phyloP scores from a whole-genome alignment of 1,284 basidiomycete species.

The Naganishia sp. region DNA sequence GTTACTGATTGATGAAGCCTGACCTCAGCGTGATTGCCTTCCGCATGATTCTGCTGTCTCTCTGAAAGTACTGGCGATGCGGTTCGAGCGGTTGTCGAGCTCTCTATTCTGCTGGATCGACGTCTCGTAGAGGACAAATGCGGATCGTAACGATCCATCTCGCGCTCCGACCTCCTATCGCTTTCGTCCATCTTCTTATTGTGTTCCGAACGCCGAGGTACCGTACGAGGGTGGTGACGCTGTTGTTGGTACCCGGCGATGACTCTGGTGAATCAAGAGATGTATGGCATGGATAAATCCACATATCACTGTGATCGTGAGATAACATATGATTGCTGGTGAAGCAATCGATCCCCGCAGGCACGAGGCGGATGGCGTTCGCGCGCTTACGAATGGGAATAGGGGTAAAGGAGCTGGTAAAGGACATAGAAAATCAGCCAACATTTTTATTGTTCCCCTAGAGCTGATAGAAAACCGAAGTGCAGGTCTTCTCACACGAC shows the following conservation, averaged over 20 bases:
- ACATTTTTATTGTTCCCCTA: background rate
- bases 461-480: too few relatives aligned
- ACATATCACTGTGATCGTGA: background rate
- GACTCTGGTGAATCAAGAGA: slow-evolving; percentile 5
- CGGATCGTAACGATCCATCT: background rate
- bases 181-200: background rate
- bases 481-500: too few relatives aligned
- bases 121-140: too few relatives aligned
- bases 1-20: background rate
- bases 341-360: background rate
- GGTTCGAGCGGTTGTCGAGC: too few relatives aligned
- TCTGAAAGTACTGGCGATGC: too few relatives aligned
- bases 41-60: background rate
- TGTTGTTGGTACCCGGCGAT: background rate
- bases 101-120: too few relatives aligned
- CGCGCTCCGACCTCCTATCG: background rate
- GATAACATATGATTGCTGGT: background rate
- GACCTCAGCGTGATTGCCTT: background rate
- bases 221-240: background rate
- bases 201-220: background rate
- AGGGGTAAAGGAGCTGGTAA: slow-evolving; percentile 4
- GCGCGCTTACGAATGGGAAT: background rate
- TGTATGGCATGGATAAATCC: background rate
- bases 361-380: background rate
- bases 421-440: slow-evolving; percentile 9